Base-by-base conservation (phyloP, 2,329 filamentous ascomycete genomes). In the Aspergillus jensenii region DNA sequence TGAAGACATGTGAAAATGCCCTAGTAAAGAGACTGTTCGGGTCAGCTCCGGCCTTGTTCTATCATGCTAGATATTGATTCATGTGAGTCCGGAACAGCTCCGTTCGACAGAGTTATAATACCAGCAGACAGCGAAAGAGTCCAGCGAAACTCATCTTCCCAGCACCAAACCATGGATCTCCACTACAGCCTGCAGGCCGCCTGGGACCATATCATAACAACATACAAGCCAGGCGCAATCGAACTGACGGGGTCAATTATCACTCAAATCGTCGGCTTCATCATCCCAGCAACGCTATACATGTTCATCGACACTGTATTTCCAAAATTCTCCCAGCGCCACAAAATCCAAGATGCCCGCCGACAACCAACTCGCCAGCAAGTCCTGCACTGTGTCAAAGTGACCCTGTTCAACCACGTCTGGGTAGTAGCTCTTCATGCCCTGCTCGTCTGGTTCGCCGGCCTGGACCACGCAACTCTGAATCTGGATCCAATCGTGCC, bases 271-370 rank as follows among this genome's bases (percentile, higher is more conserved):
- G 2, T 68, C 3, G 41, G 61, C 6, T 71, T 72, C 60, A 66
- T 68, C 67, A 27, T 70, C 6, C 68, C 68, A 15, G 68, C 64
- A 2, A 52, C 68, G 2, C 27, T 76, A 50, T 83, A 80, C 62
- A 68, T 80, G 23, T 67, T 66, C 0, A 73, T 84, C 14, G 79
- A 82, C 61, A 41, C 59, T 9, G 11, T 79, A 11, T 71, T 76
- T n/a, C 82, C 83, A 0, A 46, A 64, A 8, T 84, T 83, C 62
- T 80, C 82, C 0, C 71, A 72, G 7, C 74, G 72, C 4, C 82
- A 85, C 73, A 85, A 84, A 65, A 79, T 84, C 57, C 83, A 85
- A 60, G 80, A 81, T 0, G 74, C 78, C 0, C 77, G 78, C 1
- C 80, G 78, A 50, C 81, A 83, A 62, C 82, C 82, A 1, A 79